Evolutionary conservation across 2,329 filamentous ascomycete species (phyloP), one percentile per base, ranked within the genome.

Genomic region (Rhytidhysteron rufulum): DNA sequence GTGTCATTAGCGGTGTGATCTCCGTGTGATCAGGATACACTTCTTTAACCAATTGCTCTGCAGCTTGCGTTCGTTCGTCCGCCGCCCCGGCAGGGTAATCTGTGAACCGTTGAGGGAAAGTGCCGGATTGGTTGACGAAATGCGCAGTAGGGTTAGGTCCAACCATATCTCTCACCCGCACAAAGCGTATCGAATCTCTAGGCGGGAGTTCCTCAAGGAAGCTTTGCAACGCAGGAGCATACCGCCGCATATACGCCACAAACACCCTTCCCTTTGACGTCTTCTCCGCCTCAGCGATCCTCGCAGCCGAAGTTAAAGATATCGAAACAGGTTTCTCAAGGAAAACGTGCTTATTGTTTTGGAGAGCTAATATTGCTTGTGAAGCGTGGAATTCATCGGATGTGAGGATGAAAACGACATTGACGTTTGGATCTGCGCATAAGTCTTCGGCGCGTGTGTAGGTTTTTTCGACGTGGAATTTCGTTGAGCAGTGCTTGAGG

Each of bases 181-280:
- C 79, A 48, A 83, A 83, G 15, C 70, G 59, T 9, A 84, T 75
- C 35, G 71, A 67, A 0, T 68, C 69, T 22, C 81, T 69, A 0
- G 57, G 59, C 0, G 64, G 71, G 0, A 83, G 62, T 45, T 83
- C 79, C 6, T 64, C 56, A 43, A 82, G 69, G 0, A 75, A 71
- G 17, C 76, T 67, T 0, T 67, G 58, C 46, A 82, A 82, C 1
- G 71, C 69, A 0, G 73, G 61, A 0, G 80, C 79, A 50, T 82
- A 81, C n/a, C 80, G 69, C 17, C 80, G 66, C 69, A 80, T 80
- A 40, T 77, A 80, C 2, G 78, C 79, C 0, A 84, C 76, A 51
- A 83, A 78, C 2, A 81, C 68, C 21, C 4, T 62, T n/a, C n/a
- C n/a, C 9, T 56, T 50, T 3, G 61, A 55, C 0, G 69, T 49